Evolutionary conservation across 2,329 filamentous ascomycete species (phyloP), one percentile per base, ranked within the genome.

Genomic region (Cordyceps tenuipes): DNA sequence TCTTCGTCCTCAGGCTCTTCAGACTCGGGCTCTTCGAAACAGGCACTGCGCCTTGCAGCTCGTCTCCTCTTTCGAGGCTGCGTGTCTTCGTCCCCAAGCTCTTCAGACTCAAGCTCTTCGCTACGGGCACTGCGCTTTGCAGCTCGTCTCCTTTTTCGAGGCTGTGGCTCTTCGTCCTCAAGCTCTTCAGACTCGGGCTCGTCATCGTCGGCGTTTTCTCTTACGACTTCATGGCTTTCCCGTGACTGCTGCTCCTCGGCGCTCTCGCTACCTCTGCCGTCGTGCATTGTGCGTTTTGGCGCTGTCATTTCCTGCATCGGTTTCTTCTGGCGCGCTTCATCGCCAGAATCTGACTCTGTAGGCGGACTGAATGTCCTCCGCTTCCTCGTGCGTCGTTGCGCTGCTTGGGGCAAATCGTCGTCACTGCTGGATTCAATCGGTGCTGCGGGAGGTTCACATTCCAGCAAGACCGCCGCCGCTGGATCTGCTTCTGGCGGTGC

Each of bases 111-210:
- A n/a, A n/a, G 5, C 21, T 59, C 49, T 23, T 55, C 34, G 21
- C 21, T 12, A 23, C 34, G 23, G 29, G 13, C 13, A 6, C 29
- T 29, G 39, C 41, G 50, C 19, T 48, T 44, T 5, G 57, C 8
- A 12, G 44, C 34, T 12, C 23, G 41, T 7, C n/a, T 26, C 31
- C 51, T 29, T 19, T 31, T 47, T 15, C 50, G 49, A 2, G 29
- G 41, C 5, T 13, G 47, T 5, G n/a, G 39, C 15, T 52, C 48
- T 5, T 43, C 26, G 3, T 46, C 39, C 6, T 19, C 39, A 8
- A 39, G 43, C 1, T n/a, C 15, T 6, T 63, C 63, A 10, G 61
- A 46, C 26, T 53, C 60, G 8, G 48, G 2, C 17, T 59, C 49
- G n/a, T n/a, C n/a, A n/a, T 41, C 12, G 26, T 21, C 17, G 41